phyloP scores from a whole-genome alignment of 1,284 basidiomycete species.

The Rhodotorula sp. region DNA sequence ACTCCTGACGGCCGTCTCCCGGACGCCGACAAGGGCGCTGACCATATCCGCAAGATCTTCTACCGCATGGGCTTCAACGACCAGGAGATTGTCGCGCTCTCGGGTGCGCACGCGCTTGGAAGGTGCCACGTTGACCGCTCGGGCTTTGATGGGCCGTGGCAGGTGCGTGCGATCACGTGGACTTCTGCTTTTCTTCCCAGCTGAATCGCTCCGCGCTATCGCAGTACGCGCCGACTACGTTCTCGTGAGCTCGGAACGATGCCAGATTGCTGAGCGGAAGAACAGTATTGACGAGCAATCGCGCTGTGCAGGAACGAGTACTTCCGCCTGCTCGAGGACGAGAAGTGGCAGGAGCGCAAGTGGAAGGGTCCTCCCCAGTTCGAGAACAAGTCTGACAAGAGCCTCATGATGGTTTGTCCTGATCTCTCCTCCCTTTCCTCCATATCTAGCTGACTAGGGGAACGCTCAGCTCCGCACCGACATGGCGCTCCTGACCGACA shows the following conservation, averaged over 20 bases:
- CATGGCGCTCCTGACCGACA: conserved; percentile 77
- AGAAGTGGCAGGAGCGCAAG: conserved; percentile 64
- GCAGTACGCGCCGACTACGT: conserved; percentile 44
- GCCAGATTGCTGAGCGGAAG: too few species aligned
- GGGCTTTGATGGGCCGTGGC: conserved; percentile 88
- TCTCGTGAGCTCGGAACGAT: neutral
- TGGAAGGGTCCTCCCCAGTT: conserved; percentile 85
- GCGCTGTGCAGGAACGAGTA: conserved; percentile 21
- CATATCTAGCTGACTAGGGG: neutral
- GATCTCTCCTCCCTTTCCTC: neutral
- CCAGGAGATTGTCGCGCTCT: conserved; percentile 92
- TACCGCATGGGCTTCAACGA: conserved; percentile 69
- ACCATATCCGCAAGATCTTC: conserved; percentile 52
- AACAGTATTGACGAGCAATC: neutral
- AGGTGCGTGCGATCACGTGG: neutral
- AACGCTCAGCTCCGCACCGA: conserved; percentile 61
- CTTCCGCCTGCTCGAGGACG: conserved; percentile 69
- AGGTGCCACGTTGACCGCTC: conserved; percentile 82
- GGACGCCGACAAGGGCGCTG: conserved; percentile 50
- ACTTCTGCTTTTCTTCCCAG: neutral
- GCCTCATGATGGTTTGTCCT: conserved; percentile 83
- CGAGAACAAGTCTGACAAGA: conserved; percentile 82
- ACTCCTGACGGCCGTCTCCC: conserved; percentile 52
- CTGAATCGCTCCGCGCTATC: conserved; percentile 62
- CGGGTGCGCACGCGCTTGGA: conserved; percentile 90